These are phyloP conservation scores for Didymosphaeria variabile DNA, from an alignment of 2,329 filamentous ascomycete species.

Conservation along the genomic window DNA sequence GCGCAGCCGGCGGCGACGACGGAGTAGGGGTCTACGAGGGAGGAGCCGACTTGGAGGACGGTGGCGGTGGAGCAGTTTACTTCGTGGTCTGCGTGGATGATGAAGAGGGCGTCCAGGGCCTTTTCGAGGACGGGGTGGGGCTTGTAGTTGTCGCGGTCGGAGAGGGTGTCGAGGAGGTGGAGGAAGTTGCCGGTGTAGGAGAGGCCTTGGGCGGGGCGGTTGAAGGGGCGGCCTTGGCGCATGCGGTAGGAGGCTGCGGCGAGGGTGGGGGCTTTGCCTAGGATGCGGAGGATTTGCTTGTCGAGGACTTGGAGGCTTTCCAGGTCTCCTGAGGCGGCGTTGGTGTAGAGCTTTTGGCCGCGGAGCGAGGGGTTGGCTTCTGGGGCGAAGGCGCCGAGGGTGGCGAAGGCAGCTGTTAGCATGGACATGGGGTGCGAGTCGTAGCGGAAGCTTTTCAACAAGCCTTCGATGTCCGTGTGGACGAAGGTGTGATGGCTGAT, in stretches of 20 bases:
- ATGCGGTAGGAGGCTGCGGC: conserved; percentile 5
- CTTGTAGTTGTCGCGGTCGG: neutral
- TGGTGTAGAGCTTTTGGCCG: conserved; percentile 8
- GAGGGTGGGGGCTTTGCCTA: conserved; percentile 6
- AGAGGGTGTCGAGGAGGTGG: conserved; percentile 1
- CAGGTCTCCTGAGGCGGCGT: neutral
- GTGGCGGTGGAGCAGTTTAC: conserved; percentile 10
- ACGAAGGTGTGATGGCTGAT: conserved; percentile 4
- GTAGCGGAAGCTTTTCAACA: conserved; percentile 9
- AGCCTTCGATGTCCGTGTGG: conserved; percentile 5
- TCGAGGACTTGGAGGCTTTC: conserved; percentile 2
- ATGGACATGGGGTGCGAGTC: conserved; percentile 9
- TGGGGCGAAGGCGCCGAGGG: conserved; percentile 8
- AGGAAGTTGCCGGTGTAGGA: conserved; percentile 10
- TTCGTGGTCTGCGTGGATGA: conserved; percentile 11
- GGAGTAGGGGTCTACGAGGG: conserved; percentile 6
- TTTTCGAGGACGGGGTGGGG: conserved; percentile 7
- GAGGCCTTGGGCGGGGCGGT: conserved; percentile 1
- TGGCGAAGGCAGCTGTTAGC: conserved; percentile 3
- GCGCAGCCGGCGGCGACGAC: conserved; percentile 2
- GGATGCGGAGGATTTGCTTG: conserved; percentile 10
- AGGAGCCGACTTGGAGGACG: conserved; percentile 7
- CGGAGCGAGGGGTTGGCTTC: conserved; percentile 8
- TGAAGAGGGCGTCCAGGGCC: conserved; percentile 6
- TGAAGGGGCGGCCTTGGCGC: conserved; percentile 8